Evolutionary conservation across 495 filamentous ascomycete species (phyloP).

Genomic region (Darksidea phi): DNA sequence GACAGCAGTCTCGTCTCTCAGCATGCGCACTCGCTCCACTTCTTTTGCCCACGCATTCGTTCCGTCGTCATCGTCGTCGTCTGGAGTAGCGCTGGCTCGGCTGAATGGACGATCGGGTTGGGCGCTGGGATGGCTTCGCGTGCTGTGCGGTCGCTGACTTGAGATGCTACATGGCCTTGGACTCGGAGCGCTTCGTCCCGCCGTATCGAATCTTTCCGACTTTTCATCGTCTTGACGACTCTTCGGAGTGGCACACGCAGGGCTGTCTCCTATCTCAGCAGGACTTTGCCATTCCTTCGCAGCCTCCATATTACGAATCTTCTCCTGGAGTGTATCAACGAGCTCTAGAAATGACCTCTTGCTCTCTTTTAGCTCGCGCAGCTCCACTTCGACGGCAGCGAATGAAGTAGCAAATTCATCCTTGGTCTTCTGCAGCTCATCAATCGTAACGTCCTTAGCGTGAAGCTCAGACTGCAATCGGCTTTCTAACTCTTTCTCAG

Average conservation of each 20-base stretch:
- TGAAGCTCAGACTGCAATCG: slow-evolving; percentile 41
- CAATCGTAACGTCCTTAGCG: slow-evolving; percentile 27
- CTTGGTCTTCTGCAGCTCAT: slow-evolving; percentile 12
- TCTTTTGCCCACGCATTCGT: slow-evolving; percentile 27
- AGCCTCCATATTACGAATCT: slow-evolving; percentile 10
- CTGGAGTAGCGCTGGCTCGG: slow-evolving; percentile 3
- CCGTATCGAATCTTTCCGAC: neutral
- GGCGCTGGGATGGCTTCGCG: neutral
- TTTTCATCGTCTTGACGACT: slow-evolving; percentile 3
- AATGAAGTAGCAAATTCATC: slow-evolving; percentile 23
- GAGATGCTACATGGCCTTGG: neutral
- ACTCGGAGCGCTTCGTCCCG: neutral
- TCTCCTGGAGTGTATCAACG: slow-evolving; percentile 30
- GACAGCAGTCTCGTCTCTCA: slow-evolving; percentile 22
- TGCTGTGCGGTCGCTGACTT: neutral
- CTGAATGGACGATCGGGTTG: slow-evolving; percentile 4
- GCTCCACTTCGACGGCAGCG: slow-evolving; percentile 20
- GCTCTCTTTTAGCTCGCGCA: slow-evolving; percentile 17
- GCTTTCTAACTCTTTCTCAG: slow-evolving; percentile 28
- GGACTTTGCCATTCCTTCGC: slow-evolving; percentile 13
- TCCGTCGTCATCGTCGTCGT: slow-evolving; percentile 10
- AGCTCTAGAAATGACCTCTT: slow-evolving; percentile 28
- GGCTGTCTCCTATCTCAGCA: slow-evolving; percentile 1
- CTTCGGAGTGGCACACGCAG: neutral
- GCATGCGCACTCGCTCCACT: slow-evolving; percentile 25